A percentile compares a stretch with the other conserved stretches of the same genome.
Conservation (phyloP, 2,329 filamentous ascomycete species). For the Massarina eburnea region DNA sequence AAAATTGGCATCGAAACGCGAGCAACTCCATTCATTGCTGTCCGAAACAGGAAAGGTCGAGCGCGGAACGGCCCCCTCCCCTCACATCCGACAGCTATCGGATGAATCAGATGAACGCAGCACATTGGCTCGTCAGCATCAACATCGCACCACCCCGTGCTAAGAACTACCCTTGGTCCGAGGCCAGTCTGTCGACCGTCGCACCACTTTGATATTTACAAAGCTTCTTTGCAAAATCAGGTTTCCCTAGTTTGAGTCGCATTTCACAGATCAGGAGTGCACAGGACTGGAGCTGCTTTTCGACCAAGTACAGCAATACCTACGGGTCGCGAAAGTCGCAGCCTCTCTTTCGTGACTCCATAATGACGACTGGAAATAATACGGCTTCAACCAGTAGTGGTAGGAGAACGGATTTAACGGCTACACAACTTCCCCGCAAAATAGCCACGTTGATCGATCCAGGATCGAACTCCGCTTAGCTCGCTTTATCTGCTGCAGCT, state of each 20-base stretch:
- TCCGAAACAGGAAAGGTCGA: conserved; percentile 3
- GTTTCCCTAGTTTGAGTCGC: neutral
- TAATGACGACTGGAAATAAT: conserved; percentile 15
- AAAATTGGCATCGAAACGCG: too few relatives aligned
- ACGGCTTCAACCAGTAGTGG: conserved; percentile 5
- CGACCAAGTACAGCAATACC: neutral
- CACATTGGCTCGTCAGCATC: conserved; percentile 6
- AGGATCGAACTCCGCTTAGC: conserved; percentile 20
- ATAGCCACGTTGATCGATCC: conserved; percentile 10
- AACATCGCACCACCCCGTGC: conserved; percentile 11
- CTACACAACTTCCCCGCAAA: conserved; percentile 33
- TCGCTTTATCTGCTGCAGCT: conserved; percentile 3
- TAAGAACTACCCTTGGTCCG: conserved; percentile 12
- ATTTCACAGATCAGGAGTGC: neutral
- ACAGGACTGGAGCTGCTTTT: neutral
- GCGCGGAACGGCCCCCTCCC: conserved; percentile 5
- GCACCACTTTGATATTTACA: too few relatives aligned
- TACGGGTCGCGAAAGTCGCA: neutral
- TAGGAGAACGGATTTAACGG: conserved; percentile 17
- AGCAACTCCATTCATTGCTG: too few relatives aligned
- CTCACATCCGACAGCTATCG: conserved; percentile 22
- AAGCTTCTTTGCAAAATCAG: too few relatives aligned
- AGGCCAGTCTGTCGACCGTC: neutral
- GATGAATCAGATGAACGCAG: conserved; percentile 37
- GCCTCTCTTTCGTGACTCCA: neutral